phyloP scores from a whole-genome alignment of 257 asterid genomes.

The Solanum pinnatisectum region DNA sequence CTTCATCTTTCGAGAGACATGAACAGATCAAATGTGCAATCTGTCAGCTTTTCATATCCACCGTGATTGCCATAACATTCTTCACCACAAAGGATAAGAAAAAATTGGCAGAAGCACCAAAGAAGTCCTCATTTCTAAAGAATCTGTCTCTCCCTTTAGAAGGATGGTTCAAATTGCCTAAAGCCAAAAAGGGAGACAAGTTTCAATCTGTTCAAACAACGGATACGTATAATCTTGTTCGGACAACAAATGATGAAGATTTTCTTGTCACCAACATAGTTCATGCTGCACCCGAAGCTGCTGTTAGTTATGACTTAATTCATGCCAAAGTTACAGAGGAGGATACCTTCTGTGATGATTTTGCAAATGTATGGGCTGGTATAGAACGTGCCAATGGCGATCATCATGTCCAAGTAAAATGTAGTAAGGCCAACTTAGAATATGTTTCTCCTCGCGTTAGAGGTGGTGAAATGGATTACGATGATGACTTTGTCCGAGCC shows the following conservation, averaged over 20 bases:
- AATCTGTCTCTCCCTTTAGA: slow-evolving; percentile 48
- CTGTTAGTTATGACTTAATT: slow-evolving; percentile 5
- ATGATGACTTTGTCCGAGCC: not conserved
- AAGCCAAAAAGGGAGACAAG: slow-evolving; percentile 22
- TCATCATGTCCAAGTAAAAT: not conserved
- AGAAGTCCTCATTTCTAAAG: slow-evolving; percentile 42
- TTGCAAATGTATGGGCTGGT: not conserved
- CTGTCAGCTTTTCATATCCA: slow-evolving; percentile 67
- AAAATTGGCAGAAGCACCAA: slow-evolving; percentile 10
- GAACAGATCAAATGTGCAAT: slow-evolving; percentile 64
- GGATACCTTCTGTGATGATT: not conserved
- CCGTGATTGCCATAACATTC: slow-evolving; percentile 54
- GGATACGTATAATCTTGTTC: not conserved
- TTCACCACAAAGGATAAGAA: slow-evolving; percentile 28
- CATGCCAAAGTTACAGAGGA: slow-evolving; percentile 4
- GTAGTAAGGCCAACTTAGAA: not conserved
- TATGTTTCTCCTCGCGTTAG: not conserved
- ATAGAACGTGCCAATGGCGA: not conserved
- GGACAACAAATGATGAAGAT: slow-evolving; percentile 10
- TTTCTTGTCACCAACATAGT: not conserved
- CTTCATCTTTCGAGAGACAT: slow-evolving; percentile 65
- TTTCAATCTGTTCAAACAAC: slow-evolving; percentile 6
- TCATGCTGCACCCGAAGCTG: not conserved
- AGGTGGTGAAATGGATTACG: not conserved
- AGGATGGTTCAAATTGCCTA: slow-evolving; percentile 57